phyloP scores from a whole-genome alignment of 2,329 filamentous ascomycete species.

The Endothia cerciana region DNA sequence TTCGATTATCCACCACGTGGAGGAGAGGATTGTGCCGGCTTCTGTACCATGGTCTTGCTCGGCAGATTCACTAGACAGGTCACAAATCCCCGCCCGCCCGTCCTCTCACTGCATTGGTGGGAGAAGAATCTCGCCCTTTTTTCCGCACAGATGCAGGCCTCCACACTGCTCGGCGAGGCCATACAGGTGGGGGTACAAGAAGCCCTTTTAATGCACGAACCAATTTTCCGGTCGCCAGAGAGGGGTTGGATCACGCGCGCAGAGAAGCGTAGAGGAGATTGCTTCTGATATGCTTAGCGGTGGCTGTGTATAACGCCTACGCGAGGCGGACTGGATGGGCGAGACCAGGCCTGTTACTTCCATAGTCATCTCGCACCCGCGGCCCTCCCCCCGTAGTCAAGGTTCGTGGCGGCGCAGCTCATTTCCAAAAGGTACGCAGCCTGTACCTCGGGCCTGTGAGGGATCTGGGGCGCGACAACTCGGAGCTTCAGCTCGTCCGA shows the following conservation, averaged over 20 bases:
- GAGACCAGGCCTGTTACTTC: no score
- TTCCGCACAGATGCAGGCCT: not conserved
- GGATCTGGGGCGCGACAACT: no score
- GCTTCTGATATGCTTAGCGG: not conserved
- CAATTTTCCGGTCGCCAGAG: no score
- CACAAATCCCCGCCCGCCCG: not conserved
- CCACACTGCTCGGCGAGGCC: no score
- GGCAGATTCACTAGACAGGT: not conserved
- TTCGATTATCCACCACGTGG: constrained; percentile 11
- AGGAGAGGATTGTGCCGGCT: not conserved
- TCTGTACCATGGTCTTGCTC: not conserved
- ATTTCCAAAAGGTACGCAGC: not conserved
- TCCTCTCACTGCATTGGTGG: not conserved
- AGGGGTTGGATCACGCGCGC: no score
- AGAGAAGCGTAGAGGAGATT: no score
- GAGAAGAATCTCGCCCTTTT: not conserved
- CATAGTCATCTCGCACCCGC: no score
- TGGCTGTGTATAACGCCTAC: not conserved
- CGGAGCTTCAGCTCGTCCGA: no score
- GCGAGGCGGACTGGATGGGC: not conserved
- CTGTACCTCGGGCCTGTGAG: not conserved
- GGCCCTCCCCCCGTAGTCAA: no score
- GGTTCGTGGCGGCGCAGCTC: not conserved
- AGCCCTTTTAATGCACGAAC: no score
- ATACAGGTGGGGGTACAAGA: no score